Conservation (phyloP, 768 basidiomycete genomes). For the Tulasnella sp. region DNA sequence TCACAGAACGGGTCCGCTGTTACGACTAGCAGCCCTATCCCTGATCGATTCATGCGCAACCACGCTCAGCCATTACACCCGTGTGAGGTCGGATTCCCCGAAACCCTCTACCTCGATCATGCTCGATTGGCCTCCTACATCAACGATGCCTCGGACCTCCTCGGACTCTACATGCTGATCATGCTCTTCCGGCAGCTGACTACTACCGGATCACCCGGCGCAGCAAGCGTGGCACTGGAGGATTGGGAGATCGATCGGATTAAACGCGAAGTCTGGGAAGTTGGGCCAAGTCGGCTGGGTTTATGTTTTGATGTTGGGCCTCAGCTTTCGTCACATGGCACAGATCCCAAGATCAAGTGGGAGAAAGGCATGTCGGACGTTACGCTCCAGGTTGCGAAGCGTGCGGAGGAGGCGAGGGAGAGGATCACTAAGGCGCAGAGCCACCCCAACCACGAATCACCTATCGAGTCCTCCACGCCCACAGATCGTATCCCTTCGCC, state of each 20-base stretch:
- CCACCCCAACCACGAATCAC: not conserved
- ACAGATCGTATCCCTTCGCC: conserved; percentile 37
- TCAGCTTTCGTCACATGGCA: not conserved
- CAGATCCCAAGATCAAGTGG: conserved; percentile 36
- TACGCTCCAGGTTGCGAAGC: conserved; percentile 63
- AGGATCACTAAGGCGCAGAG: conserved; percentile 19
- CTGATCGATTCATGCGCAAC: conserved; percentile 27
- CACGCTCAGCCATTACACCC: conserved; percentile 17
- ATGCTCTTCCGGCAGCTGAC: conserved; percentile 70
- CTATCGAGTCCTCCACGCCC: conserved; percentile 18
- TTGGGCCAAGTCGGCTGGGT: conserved; percentile 50
- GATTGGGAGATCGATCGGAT: conserved; percentile 47
- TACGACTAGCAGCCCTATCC: conserved; percentile 25
- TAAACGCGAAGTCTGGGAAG: conserved; percentile 67
- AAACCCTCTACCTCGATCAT: conserved; percentile 73
- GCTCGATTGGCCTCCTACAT: conserved; percentile 54
- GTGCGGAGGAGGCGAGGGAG: conserved; percentile 32
- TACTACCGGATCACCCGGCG: conserved; percentile 34
- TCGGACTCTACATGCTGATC: conserved; percentile 68
- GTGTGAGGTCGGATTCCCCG: conserved; percentile 45
- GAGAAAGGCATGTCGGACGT: conserved; percentile 49
- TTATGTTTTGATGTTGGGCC: conserved; percentile 36
- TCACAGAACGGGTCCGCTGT: conserved; percentile 16
- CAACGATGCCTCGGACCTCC: conserved; percentile 63
- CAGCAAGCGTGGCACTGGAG: conserved; percentile 27